Base-by-base conservation (phyloP, 2,329 filamentous ascomycete species). In the Thermoascus crustaceus region DNA sequence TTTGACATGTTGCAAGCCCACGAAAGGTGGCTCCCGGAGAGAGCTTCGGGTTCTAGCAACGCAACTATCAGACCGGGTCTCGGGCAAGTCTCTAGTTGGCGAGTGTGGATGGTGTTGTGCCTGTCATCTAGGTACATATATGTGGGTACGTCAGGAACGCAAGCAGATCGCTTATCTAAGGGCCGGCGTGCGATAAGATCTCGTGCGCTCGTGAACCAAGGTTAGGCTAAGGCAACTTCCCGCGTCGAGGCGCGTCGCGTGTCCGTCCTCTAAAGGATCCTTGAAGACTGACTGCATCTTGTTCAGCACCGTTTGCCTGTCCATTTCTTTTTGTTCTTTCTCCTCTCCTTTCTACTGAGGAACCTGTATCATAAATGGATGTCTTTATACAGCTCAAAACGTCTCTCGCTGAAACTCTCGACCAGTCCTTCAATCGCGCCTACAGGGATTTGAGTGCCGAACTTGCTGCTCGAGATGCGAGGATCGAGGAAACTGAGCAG, bases 1-100 rank as follows among this genome's bases (percentile, higher is more conserved):
- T 63, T 63, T 9, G 50, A 39, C 58, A 63, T 61, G n/a, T 38
- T 54, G 41, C 19, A 16, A 13, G 7, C 10, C 14, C 26, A 29
- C 9, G n/a, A n/a, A n/a, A n/a, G n/a, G n/a, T n/a, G n/a, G n/a
- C n/a, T n/a, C n/a, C 13, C 10, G 7, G 6, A 9, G 3, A 7
- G 14, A 18, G 18, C 13, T 9, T 9, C n/a, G 7, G n/a, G 13
- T 10, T 7, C 26, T 16, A 26, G 9, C n/a, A 25, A 26, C n/a
- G 14, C n/a, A 26, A 26, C n/a, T n/a, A n/a, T n/a, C n/a, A n/a
- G n/a, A n/a, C n/a, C n/a, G n/a, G n/a, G n/a, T n/a, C n/a, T n/a
- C n/a, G n/a, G n/a, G n/a, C n/a, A n/a, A n/a, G n/a, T n/a, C n/a
- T n/a, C n/a, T n/a, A n/a, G n/a, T n/a, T n/a, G n/a, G n/a, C n/a